These are phyloP conservation scores for Austroboletus niveus DNA, from an alignment of 1,284 basidiomycete genomes.

Conservation along the genomic window DNA sequence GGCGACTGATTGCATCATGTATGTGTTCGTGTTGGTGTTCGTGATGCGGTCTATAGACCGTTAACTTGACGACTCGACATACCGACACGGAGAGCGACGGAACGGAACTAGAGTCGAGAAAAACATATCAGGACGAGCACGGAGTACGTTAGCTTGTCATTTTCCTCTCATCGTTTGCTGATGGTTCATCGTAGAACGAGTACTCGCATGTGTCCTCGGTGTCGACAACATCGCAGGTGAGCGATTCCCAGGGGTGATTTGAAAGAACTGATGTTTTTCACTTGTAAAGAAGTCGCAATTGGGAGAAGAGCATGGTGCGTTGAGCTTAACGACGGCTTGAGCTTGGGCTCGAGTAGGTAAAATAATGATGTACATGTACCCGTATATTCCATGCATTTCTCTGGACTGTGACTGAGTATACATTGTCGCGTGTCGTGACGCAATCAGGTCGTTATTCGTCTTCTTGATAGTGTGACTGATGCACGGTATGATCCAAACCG, in stretches of 20 bases:
- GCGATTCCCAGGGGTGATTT: not conserved
- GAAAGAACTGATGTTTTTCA: not conserved
- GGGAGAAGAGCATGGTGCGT: too few species aligned
- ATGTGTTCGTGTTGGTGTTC: not conserved
- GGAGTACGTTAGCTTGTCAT: conserved; percentile 10
- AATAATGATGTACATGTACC: too few species aligned
- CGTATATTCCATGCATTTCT: too few species aligned
- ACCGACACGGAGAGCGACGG: conserved; percentile 8
- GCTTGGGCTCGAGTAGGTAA: too few species aligned
- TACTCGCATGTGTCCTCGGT: conserved; percentile 18
- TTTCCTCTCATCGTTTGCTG: not conserved
- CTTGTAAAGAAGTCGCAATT: not conserved
- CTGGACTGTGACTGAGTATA: too few species aligned
- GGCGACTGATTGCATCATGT: too few species aligned
- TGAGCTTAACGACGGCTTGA: too few species aligned
- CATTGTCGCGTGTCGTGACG: too few species aligned
- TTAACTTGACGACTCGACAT: conserved; percentile 9
- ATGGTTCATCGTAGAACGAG: conserved; percentile 4
- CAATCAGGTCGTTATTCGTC: too few species aligned
- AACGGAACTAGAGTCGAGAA: conserved; percentile 16
- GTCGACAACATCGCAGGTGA: conserved; percentile 24
- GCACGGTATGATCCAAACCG: too few species aligned
- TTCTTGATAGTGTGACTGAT: too few species aligned
- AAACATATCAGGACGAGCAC: conserved; percentile 11
- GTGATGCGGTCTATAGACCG: conserved; percentile 5